Evolutionary conservation across 768 basidiomycete species (phyloP), one percentile per base, ranked within the genome.

Genomic region (Candolleomyces eurysporus): DNA sequence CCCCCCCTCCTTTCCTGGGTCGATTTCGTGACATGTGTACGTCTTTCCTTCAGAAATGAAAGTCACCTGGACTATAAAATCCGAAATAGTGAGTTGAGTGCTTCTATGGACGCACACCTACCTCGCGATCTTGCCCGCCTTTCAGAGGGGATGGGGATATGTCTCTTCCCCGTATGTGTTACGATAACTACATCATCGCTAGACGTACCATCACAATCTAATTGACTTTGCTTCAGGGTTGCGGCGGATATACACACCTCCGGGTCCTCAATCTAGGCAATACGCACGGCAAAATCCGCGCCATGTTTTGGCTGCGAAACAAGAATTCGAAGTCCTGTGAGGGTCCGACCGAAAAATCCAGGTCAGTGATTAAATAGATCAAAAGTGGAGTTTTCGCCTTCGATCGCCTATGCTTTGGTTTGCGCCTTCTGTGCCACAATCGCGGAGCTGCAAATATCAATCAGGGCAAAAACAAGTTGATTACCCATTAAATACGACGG

Each of bases 31-130:
- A 43, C 40, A 56, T 56, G 22, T 43, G 54, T 26, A 43, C 40
- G 14, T 21, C 14, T 43, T 40, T 56, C 32, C 9, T 16, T 42
- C 40, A 19, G 54, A 56, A 56, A 56, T 56, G 30, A 43, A 43
- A 43, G 40, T 56, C 54, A 56, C 54, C 54, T 56, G 54, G 40
- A 40, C 54, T 56, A 56, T 42, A 56, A 56, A 56, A 56, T 21
- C 54, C 54, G 54, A 43, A 43, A 42, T 7, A n/a, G n/a, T 56
- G 39, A 56, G 40, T 43, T 36, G 16, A 16, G 52, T 53, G 17
- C 52, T 31, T 32, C 22, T 30, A 21, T 14, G 21, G 14, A 51
- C 50, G 50, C 14, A 31, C 14, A 31, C 45, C 13, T 7, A 46
- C 45, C 45, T 46, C 19, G 2, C 45, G 45, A 46, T 46, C 45